Conservation (phyloP, 2,329 filamentous ascomycete genomes). For the Massarina eburnea region DNA sequence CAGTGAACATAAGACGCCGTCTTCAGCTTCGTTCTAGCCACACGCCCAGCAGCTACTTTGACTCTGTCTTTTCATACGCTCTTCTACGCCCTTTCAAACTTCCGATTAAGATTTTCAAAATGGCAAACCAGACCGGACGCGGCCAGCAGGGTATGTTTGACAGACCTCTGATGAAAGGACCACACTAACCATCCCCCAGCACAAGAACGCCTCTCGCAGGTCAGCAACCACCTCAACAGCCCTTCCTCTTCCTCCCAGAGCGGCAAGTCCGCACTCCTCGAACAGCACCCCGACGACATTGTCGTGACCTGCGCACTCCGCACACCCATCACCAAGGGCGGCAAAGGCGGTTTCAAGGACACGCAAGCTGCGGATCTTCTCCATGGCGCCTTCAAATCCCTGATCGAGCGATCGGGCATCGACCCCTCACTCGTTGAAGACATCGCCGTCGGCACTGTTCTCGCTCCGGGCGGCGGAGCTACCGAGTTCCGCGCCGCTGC, state of each 20-base stretch:
- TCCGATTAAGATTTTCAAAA: constrained; percentile 16
- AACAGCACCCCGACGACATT: constrained; percentile 66
- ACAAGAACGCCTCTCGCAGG: constrained; percentile 61
- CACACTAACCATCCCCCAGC: constrained; percentile 39
- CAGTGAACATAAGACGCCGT: constrained; percentile 10
- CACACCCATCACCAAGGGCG: constrained; percentile 88
- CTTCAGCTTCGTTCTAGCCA: not conserved
- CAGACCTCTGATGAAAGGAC: not conserved
- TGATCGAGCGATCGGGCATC: constrained; percentile 84
- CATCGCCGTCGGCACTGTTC: constrained; percentile 86
- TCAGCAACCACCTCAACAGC: constrained; percentile 57
- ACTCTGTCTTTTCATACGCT: constrained; percentile 1
- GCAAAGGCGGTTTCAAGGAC: constrained; percentile 94
- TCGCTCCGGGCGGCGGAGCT: constrained; percentile 89
- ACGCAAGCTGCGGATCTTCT: constrained; percentile 85
- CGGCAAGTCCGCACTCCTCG: constrained; percentile 48
- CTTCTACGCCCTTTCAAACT: constrained; percentile 2
- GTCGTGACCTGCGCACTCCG: constrained; percentile 92
- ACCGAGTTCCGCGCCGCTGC: constrained; percentile 95
- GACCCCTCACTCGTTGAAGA: constrained; percentile 88
- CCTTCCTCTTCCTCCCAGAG: constrained; percentile 26
- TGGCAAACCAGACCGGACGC: constrained; percentile 43
- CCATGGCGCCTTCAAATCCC: constrained; percentile 75
- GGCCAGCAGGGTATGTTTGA: constrained; percentile 20
- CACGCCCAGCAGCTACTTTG: not conserved